Evolutionary conservation across 225 moss, liverwort and hornwort genomes (phyloP).

Genomic region (Antitrichia curtipendula): DNA sequence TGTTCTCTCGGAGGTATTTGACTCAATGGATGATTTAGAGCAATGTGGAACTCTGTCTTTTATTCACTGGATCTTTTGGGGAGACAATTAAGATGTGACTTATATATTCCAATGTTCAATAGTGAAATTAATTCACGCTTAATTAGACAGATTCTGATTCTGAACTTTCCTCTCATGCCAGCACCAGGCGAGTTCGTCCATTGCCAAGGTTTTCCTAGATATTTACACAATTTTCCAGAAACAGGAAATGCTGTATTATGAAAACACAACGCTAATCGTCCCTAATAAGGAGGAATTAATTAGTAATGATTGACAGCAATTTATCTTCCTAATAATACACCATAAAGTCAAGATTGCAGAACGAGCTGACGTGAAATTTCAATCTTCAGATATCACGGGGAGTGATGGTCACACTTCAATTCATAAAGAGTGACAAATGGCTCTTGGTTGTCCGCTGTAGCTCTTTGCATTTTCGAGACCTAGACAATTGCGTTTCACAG

Average conservation of each 20-base stretch:
- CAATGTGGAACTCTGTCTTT: neutral
- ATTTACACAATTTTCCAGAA: neutral
- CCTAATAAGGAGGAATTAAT: neutral
- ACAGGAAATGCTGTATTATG: neutral
- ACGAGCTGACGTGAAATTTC: neutral
- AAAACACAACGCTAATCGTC: neutral
- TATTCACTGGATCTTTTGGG: neutral
- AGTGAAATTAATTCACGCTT: neutral
- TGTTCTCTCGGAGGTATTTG: constrained; percentile 49
- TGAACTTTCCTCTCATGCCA: neutral
- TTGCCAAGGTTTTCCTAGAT: neutral
- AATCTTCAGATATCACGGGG: neutral
- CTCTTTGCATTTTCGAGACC: neutral
- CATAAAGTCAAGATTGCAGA: neutral
- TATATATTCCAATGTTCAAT: neutral
- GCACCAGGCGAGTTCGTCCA: neutral
- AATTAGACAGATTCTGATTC: neutral
- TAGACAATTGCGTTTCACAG: neutral
- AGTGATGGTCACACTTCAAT: neutral
- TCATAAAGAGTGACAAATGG: neutral
- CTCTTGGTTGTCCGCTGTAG: neutral
- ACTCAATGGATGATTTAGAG: neutral
- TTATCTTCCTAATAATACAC: neutral
- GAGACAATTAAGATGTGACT: neutral
- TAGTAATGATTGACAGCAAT: neutral